These are phyloP conservation scores for Rhodotorula sp. DNA, from an alignment of 1,284 basidiomycete genomes.

Conservation along the genomic window DNA sequence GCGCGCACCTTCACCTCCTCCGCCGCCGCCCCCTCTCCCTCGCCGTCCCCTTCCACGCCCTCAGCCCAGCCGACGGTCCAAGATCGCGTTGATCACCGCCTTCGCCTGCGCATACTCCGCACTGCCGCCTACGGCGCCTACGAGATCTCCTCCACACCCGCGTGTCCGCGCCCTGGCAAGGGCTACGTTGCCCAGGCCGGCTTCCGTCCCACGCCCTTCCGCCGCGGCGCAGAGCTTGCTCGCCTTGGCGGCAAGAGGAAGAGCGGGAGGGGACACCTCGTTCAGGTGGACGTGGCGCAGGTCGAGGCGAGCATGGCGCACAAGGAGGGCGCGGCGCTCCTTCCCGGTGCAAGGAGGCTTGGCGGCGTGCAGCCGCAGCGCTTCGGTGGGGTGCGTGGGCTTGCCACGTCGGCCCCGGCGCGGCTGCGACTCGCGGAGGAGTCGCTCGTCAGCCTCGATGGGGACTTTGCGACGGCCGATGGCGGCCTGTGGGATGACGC, in stretches of 20 bases:
- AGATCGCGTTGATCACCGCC: background rate
- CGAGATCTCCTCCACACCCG: background rate
- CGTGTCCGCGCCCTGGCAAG: background rate
- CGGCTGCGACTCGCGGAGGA: background rate
- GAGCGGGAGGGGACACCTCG: background rate
- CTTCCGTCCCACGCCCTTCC: background rate
- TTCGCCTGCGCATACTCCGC: background rate
- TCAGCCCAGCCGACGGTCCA: background rate
- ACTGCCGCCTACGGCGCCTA: background rate
- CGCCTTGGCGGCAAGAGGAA: no score
- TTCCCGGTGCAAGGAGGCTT: background rate
- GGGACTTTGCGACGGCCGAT: background rate
- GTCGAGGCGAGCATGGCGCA: background rate
- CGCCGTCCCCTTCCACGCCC: no score
- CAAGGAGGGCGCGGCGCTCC: background rate
- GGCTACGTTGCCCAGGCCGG: background rate
- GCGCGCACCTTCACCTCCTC: background rate
- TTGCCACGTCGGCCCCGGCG: background rate
- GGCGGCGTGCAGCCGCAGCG: background rate
- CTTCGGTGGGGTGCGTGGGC: background rate
- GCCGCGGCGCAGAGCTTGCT: background rate
- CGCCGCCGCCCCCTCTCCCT: background rate
- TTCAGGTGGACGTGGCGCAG: background rate
- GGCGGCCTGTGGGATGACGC: conserved; percentile 4
- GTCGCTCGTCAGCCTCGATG: background rate